Conservation (phyloP, 305 asterid genomes). For the Petunia hybrid region DNA sequence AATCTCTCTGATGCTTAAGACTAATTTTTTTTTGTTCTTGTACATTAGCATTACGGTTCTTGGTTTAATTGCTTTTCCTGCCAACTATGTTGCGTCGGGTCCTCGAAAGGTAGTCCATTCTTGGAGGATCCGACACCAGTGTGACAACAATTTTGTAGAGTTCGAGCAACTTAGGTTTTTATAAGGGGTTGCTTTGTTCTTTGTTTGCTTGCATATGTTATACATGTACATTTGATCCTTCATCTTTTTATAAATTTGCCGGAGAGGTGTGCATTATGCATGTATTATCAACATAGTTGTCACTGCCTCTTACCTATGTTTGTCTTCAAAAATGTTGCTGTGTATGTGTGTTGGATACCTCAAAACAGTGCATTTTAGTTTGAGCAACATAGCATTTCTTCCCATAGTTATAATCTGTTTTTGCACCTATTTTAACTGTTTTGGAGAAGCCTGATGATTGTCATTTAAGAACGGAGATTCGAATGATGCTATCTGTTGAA, state of each 20-base stretch:
- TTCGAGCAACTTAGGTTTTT: too few relatives aligned
- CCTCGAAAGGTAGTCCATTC: not conserved
- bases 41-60: not conserved
- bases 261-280: constrained; percentile 43
- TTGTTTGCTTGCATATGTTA: not conserved
- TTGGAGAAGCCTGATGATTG: constrained; percentile 52
- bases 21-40: not conserved
- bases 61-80: not conserved
- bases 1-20: constrained; percentile 65
- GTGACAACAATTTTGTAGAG: not conserved
- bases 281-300: constrained; percentile 56
- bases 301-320: constrained; percentile 76
- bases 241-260: constrained; percentile 37
- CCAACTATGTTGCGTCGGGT: not conserved
- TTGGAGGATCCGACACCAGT: not conserved
- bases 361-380: not conserved
- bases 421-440: not conserved
- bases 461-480: constrained; percentile 65
- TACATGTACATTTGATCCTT: not conserved
- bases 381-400: too few relatives aligned
- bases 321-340: too few relatives aligned
- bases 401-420: not conserved
- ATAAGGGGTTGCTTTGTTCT: too few relatives aligned
- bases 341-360: too few relatives aligned
- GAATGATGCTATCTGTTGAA: constrained; percentile 58